phyloP scores from a whole-genome alignment of 2,329 filamentous ascomycete species.

The Ramularia collo-cygni region DNA sequence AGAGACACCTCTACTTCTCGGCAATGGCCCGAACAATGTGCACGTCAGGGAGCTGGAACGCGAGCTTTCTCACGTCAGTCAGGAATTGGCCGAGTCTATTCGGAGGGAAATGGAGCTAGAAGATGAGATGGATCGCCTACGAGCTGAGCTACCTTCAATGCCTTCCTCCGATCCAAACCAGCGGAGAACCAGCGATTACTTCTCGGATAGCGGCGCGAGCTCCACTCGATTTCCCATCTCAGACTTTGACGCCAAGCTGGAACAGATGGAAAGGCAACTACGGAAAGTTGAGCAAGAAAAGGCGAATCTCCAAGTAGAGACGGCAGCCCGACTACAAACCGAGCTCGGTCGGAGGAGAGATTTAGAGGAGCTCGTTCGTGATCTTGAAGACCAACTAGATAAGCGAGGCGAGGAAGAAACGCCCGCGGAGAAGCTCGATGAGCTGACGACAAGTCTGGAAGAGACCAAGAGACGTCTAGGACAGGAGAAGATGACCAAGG shows the following conservation, averaged over 20 bases:
- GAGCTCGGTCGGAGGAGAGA: conserved; percentile 69
- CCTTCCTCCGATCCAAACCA: conserved; percentile 42
- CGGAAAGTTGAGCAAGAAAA: conserved; percentile 85
- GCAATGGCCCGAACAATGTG: conserved; percentile 39
- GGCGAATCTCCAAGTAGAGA: conserved; percentile 74
- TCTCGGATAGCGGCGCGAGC: conserved; percentile 89
- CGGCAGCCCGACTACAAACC: conserved; percentile 80
- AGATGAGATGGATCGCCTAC: conserved; percentile 81
- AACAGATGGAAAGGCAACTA: conserved; percentile 76
- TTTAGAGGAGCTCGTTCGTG: conserved; percentile 76
- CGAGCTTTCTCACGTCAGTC: conserved; percentile 86
- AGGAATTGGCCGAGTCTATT: conserved; percentile 87
- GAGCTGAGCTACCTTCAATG: conserved; percentile 61
- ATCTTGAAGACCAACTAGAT: conserved; percentile 71
- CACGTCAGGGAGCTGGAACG: conserved; percentile 86
- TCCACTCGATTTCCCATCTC: conserved; percentile 69
- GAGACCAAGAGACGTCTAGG: conserved; percentile 73
- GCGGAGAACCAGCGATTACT: conserved; percentile 91
- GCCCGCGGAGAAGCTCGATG: conserved; percentile 58
- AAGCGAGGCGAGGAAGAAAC: conserved; percentile 36
- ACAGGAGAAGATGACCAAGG: conserved; percentile 80
- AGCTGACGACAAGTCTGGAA: conserved; percentile 74
- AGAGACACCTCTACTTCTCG: conserved; percentile 38
- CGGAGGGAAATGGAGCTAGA: conserved; percentile 93
- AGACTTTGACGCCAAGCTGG: conserved; percentile 48